These are phyloP conservation scores for Miscanthus sacchariflorus DNA, from an alignment of 202 grass and related monocot genomes.

Conservation along the genomic window DNA sequence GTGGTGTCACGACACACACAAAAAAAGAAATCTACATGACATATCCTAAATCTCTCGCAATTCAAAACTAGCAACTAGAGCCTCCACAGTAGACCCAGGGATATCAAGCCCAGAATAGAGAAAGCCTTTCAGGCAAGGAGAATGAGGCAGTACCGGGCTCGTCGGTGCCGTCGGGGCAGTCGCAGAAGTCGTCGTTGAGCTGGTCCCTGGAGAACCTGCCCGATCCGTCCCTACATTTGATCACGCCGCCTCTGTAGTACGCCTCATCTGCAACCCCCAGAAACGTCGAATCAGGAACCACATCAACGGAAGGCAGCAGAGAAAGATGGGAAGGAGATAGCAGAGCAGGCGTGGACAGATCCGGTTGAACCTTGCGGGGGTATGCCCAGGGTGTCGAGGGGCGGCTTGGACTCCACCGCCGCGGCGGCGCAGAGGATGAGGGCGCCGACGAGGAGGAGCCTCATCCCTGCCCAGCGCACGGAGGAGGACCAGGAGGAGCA, in stretches of 20 bases:
- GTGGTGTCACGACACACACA: neutral
- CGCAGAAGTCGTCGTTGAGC: conserved; percentile 97
- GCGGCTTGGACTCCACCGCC: conserved; percentile 46
- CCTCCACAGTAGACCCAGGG: neutral
- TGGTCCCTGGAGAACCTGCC: conserved; percentile 78
- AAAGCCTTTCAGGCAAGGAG: neutral
- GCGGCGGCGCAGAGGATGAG: conserved; percentile 48
- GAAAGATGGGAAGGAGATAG: neutral
- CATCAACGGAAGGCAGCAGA: conserved; percentile 23
- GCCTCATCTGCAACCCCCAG: conserved; percentile 68
- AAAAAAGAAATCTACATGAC: neutral
- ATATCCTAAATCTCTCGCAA: neutral
- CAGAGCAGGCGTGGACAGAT: conserved; percentile 29
- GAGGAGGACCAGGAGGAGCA: conserved; percentile 26
- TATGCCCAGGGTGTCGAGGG: conserved; percentile 81
- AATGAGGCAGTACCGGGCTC: conserved; percentile 70
- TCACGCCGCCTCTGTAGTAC: conserved; percentile 77
- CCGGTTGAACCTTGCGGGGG: conserved; percentile 75
- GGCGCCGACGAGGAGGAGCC: conserved; percentile 45
- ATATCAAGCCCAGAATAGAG: neutral
- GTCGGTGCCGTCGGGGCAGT: conserved; percentile 96
- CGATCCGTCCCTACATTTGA: conserved; percentile 95
- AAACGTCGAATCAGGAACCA: conserved; percentile 46
- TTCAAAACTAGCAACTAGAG: neutral
- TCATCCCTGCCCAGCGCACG: conserved; percentile 44